Conservation (phyloP, 345 rosid species). For the Salix viminalis region DNA sequence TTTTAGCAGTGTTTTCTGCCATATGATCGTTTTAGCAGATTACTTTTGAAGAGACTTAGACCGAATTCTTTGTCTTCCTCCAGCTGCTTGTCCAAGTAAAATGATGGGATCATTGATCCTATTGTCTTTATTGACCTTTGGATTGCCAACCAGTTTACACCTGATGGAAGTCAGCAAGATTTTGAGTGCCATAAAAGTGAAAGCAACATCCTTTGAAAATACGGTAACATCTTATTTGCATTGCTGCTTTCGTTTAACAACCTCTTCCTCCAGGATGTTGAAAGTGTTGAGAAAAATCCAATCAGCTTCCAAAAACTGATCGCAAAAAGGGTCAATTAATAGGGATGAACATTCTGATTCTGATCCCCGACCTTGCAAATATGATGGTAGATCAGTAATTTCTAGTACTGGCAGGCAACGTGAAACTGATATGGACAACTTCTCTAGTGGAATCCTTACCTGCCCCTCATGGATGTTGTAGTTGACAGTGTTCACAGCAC, state of each 20-base stretch:
- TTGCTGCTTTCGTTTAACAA: too few species aligned
- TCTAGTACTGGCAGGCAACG: not conserved
- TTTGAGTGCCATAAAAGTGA: too few species aligned
- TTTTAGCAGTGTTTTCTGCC: too few species aligned
- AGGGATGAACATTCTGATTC: not conserved
- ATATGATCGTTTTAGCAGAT: not conserved
- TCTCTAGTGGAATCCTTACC: not conserved
- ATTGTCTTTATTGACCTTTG: conserved; percentile 15
- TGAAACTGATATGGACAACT: not conserved
- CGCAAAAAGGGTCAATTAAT: not conserved
- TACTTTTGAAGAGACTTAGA: conserved; percentile 19
- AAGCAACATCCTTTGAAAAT: too few species aligned
- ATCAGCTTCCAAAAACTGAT: not conserved
- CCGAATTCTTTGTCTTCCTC: conserved; percentile 43
- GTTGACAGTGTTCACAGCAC: not conserved
- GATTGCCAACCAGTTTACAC: conserved; percentile 4
- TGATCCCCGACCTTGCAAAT: not conserved
- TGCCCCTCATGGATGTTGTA: not conserved
- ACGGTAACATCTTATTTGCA: too few species aligned
- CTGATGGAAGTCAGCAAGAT: too few species aligned
- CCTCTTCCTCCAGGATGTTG: conserved; percentile 46
- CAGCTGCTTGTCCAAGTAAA: conserved; percentile 43
- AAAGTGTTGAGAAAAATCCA: not conserved
- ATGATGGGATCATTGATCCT: conserved; percentile 63
- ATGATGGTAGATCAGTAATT: not conserved